Evolutionary conservation across 805 yeast species (phyloP), one percentile per base, ranked within the genome.

Genomic region (Teunomyces aglyptinius): DNA sequence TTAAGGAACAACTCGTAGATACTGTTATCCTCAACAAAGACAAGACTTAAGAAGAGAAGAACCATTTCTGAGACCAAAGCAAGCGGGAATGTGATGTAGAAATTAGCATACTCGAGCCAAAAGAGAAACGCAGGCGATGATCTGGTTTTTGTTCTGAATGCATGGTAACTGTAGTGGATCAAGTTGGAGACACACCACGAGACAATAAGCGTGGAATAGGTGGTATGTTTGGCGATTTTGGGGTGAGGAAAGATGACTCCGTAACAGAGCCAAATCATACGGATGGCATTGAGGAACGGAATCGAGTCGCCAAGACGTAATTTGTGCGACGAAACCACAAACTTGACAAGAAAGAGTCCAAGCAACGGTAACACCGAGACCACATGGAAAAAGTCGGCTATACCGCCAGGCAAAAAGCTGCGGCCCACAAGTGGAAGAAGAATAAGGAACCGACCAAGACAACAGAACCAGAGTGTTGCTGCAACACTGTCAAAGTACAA

Each of bases 361-460:
- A 61, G 40, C 13, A 70, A 53, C 8, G 76, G 76, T 6, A 65
- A 48, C 15, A 67, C 47, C 1, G 76, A 52, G 24, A 72, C 71
- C 8, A 65, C 64, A 40, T 71, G 76, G 54, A 82, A 77, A 63
- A 82, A 85, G 52, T 80, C 86, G 38, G 87, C 86, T 10, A 85
- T 80, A 0, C 89, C 90, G 5, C 85, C 89, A 1, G 89, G 86
- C 16, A 85, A 61, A 52, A 82, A 85, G 51, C 70, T 71, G 27
- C 81, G 63, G 0, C 89, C 86, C n/a, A 82, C 88, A 20, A 85
- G 63, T 0, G 88, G 87, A 38, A 80, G 64, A 26, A 85, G 64
- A 1, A 83, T 63, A 11, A 73, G 45, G 50, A 83, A 71, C 40
- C 92, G 62, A 2, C 71, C 54, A 44, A 63, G 67, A 49, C 80